Conservation (phyloP, 2,329 filamentous ascomycete species). For the Neopestalotiopsis rosae region DNA sequence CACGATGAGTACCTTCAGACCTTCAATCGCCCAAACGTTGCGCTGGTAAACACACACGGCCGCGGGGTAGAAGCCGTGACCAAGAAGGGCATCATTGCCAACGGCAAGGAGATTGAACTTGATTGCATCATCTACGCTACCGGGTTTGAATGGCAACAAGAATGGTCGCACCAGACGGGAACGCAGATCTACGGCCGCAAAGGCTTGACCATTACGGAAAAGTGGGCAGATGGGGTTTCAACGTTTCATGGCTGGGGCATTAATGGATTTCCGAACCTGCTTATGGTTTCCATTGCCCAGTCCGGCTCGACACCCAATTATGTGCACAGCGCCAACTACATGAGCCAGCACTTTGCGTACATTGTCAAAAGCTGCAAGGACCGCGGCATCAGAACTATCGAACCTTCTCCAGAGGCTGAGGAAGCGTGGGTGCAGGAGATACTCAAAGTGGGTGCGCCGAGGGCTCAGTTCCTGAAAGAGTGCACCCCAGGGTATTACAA, state of each 20-base stretch:
- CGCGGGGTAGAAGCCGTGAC: slow-evolving; percentile 46
- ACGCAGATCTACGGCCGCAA: slow-evolving; percentile 3
- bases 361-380: not conserved
- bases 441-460: not conserved
- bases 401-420: not conserved
- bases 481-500: not conserved
- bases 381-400: not conserved
- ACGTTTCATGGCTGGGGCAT: not conserved
- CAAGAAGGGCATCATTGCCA: slow-evolving; percentile 43
- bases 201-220: slow-evolving; percentile 13
- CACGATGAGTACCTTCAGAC: slow-evolving; percentile 52
- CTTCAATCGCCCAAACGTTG: slow-evolving; percentile 56
- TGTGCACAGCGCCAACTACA: not conserved
- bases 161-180: not conserved
- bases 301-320: not conserved
- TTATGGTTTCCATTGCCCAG: not conserved
- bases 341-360: not conserved
- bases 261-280: not conserved
- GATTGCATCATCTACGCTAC: slow-evolving; percentile 29
- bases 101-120: slow-evolving; percentile 43
- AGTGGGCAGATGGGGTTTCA: slow-evolving; percentile 8
- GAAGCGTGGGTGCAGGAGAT: not conserved
- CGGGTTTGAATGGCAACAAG: not conserved
- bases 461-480: not conserved
- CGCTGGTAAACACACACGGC: slow-evolving; percentile 54